Evolutionary conservation across 306 rosid species (phyloP).

Genomic region (Neltuma alba): DNA sequence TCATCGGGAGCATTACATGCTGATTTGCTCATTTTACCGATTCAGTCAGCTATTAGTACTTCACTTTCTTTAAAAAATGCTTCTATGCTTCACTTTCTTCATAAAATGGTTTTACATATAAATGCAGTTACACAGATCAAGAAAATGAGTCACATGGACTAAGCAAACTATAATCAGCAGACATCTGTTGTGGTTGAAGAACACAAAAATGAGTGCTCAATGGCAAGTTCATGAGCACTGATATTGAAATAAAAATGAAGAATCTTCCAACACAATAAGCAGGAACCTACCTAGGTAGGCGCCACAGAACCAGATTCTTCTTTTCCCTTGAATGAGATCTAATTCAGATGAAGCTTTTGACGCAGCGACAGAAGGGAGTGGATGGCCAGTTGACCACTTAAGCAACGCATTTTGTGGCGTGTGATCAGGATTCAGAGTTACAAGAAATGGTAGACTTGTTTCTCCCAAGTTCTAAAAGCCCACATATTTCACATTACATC

Average conservation of each 20-base stretch:
- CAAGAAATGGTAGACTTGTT: constrained; percentile 65
- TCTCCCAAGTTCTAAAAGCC: constrained; percentile 75
- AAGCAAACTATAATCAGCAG: too few species aligned
- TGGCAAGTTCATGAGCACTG: constrained; percentile 1
- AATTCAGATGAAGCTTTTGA: constrained; percentile 75
- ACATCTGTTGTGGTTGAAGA: background rate
- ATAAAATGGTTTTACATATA: too few species aligned
- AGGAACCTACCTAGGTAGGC: constrained; percentile 75
- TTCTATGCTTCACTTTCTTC: too few species aligned
- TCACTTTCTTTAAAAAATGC: too few species aligned
- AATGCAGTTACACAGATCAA: too few species aligned
- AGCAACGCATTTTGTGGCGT: constrained; percentile 67
- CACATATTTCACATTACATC: background rate
- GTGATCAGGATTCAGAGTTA: constrained; percentile 82
- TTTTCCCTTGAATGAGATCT: constrained; percentile 75
- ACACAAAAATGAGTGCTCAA: background rate
- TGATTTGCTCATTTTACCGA: too few species aligned
- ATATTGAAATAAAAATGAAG: background rate
- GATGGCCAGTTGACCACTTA: constrained; percentile 84
- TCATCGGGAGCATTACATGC: too few species aligned
- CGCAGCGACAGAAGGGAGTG: constrained; percentile 84
- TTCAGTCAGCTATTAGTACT: too few species aligned
- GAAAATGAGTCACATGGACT: too few species aligned
- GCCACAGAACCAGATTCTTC: constrained; percentile 93
- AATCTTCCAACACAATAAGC: constrained; percentile 20